A percentile compares a stretch with the other conserved stretches of the same genome.
phyloP scores from a whole-genome alignment of 306 rosid species.

The Calophaca sinica region DNA sequence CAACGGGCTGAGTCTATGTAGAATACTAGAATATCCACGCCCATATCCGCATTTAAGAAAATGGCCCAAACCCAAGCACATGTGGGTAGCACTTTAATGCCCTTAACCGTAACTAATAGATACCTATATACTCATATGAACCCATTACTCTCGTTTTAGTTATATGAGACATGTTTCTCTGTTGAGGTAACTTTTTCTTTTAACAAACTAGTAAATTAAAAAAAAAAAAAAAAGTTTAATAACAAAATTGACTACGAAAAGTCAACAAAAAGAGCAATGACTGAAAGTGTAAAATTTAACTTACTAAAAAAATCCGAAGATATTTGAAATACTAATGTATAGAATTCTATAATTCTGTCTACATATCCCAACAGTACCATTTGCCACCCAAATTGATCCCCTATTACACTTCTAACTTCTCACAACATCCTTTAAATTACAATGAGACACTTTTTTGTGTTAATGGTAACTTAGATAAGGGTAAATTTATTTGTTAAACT shows the following conservation, averaged over 20 bases:
- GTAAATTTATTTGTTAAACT: background rate
- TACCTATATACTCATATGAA: too few relatives aligned
- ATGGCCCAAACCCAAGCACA: background rate
- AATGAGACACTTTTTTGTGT: background rate
- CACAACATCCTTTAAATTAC: background rate
- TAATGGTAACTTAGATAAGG: background rate
- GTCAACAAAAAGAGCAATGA: background rate
- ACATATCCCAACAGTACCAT: background rate
- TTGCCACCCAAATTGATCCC: conserved; percentile 9
- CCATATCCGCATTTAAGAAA: conserved; percentile 8
- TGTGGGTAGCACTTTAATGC: background rate
- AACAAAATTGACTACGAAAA: background rate
- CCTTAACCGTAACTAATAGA: background rate
- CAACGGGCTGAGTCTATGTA: background rate
- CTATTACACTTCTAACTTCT: background rate
- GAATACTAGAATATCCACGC: background rate
- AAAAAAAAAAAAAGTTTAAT: background rate
- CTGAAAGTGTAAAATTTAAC: background rate
- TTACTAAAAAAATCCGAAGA: background rate
- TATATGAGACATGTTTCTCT: background rate
- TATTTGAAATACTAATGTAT: background rate
- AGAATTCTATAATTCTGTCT: background rate
- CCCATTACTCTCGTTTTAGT: too few relatives aligned
- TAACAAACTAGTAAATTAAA: background rate
- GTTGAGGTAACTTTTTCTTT: background rate